Conservation (phyloP, 306 rosid species). For the Prunus armeniaca region DNA sequence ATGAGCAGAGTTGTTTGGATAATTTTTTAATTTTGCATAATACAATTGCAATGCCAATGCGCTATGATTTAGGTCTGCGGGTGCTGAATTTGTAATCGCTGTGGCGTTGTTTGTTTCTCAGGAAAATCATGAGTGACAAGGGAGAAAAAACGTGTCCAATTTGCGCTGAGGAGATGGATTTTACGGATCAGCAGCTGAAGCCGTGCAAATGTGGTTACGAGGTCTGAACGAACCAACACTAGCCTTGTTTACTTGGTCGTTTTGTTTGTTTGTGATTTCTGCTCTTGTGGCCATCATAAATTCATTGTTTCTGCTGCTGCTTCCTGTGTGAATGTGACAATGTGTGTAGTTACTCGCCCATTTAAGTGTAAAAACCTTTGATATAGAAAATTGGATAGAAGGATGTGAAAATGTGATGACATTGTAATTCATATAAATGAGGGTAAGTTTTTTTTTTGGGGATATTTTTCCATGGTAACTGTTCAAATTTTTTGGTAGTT, state of each 20-base stretch:
- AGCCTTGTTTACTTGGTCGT: background rate
- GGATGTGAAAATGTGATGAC: background rate
- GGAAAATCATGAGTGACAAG: constrained; percentile 83
- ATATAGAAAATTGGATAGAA: background rate
- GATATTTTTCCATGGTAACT: background rate
- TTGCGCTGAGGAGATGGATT: constrained; percentile 97
- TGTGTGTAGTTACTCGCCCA: background rate
- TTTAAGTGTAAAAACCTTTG: background rate
- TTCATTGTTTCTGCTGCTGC: background rate
- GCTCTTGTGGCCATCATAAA: background rate
- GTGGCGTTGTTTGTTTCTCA: background rate
- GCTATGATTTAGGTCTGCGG: background rate
- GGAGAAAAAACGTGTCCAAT: constrained; percentile 95
- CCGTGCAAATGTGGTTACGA: constrained; percentile 97
- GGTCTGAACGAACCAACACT: constrained; percentile 30
- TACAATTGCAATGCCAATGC: background rate
- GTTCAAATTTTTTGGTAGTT: background rate
- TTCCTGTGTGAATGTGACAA: background rate
- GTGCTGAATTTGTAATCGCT: background rate
- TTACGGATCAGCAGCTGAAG: constrained; percentile 95
- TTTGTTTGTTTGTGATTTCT: background rate
- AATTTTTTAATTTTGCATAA: background rate
- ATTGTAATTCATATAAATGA: background rate
- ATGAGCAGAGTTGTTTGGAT: background rate
- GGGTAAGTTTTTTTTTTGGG: background rate